phyloP scores from a whole-genome alignment of 805 yeast species.

The Spencermartinsiella europaea region DNA sequence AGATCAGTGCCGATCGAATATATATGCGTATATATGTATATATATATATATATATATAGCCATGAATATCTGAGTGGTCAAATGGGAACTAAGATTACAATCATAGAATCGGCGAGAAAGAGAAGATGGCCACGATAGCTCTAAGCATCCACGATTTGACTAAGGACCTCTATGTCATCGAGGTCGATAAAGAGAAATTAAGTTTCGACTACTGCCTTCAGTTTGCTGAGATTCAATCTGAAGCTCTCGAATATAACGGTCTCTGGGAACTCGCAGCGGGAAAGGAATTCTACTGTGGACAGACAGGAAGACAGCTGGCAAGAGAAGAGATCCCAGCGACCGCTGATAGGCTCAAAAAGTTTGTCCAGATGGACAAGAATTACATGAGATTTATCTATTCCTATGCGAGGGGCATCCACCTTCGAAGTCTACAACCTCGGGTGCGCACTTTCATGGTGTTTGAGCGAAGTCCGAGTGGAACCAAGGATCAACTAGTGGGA shows the following conservation, averaged over 20 bases:
- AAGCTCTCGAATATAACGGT: not conserved
- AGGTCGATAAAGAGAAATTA: not conserved
- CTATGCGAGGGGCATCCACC: not conserved
- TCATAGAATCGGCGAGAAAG: no score
- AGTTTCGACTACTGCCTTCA: not conserved
- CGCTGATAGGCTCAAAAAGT: not conserved
- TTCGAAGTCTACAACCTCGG: not conserved
- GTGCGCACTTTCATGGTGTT: not conserved
- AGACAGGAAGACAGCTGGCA: not conserved
- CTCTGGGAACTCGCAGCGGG: not conserved
- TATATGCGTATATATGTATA: no score
- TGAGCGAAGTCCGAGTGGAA: not conserved
- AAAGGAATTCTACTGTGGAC: not conserved
- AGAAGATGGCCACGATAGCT: not conserved
- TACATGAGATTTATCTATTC: not conserved
- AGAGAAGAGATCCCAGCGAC: not conserved
- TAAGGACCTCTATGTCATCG: not conserved
- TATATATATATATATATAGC: no score
- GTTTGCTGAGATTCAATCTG: not conserved
- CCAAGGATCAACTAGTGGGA: not conserved
- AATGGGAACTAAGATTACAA: no score
- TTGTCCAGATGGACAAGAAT: not conserved
- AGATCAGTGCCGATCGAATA: no score
- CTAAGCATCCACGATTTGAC: not conserved
- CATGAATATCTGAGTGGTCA: no score